phyloP scores from a whole-genome alignment of 306 rosid species.

The Hippophae gyantsensis region DNA sequence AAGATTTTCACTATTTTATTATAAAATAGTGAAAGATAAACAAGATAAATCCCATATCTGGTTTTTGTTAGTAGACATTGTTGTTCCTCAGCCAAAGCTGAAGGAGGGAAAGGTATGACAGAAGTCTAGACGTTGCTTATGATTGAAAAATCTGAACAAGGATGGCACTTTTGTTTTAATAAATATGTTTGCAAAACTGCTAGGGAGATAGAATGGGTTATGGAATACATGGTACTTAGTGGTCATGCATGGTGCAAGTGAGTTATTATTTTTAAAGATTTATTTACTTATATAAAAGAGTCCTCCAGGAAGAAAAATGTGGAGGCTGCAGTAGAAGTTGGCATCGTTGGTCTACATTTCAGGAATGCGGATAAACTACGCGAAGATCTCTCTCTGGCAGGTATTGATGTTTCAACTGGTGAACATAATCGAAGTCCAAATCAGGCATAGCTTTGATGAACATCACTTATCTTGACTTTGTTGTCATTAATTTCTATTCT shows the following conservation, averaged over 20 bases:
- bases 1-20: too few species aligned
- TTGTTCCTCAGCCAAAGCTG: too few species aligned
- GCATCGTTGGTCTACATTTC: slow-evolving; percentile 66
- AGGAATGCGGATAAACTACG: slow-evolving; percentile 41
- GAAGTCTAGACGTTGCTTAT: too few species aligned
- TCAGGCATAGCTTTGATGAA: background rate
- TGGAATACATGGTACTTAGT: background rate
- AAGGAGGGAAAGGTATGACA: too few species aligned
- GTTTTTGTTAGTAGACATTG: too few species aligned
- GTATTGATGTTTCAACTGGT: slow-evolving; percentile 40
- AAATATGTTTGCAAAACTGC: too few species aligned
- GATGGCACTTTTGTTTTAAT: too few species aligned
- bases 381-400: slow-evolving; percentile 45
- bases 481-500: background rate
- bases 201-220: background rate
- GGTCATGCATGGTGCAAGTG: background rate
- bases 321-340: slow-evolving; percentile 68
- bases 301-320: slow-evolving; percentile 51
- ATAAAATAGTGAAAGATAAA: background rate
- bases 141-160: too few species aligned
- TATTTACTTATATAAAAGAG: slow-evolving; percentile 3
- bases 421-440: slow-evolving; percentile 3
- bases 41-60: background rate
- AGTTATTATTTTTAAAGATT: background rate
- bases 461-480: slow-evolving; percentile 3